Conservation (phyloP, 2,329 filamentous ascomycete genomes). For the Aspergillus calidoustus region DNA sequence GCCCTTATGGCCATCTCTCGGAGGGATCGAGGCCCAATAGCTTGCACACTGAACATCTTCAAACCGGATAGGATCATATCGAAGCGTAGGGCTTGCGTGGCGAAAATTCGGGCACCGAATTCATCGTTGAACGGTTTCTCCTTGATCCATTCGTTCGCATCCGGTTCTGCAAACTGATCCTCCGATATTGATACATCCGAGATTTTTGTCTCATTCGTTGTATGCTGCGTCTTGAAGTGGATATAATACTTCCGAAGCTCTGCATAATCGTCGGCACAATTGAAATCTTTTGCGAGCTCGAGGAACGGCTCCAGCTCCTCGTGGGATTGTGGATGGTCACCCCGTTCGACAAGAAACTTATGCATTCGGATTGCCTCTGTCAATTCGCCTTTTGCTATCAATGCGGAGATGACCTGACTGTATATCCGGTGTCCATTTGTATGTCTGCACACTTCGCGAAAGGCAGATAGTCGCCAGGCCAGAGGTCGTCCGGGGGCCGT, state of each 20-base stretch:
- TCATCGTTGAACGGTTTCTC: slow-evolving; percentile 65
- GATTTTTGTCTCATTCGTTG: slow-evolving; percentile 18
- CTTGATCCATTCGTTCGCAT: slow-evolving; percentile 18
- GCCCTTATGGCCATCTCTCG: slow-evolving; percentile 76
- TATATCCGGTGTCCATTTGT: slow-evolving; percentile 49
- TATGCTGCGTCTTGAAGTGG: slow-evolving; percentile 21
- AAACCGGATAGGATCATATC: slow-evolving; percentile 74
- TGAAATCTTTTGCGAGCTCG: slow-evolving; percentile 41
- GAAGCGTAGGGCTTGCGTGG: slow-evolving; percentile 73
- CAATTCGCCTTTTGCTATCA: slow-evolving; percentile 44
- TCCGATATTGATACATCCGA: background rate
- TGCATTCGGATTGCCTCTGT: slow-evolving; percentile 53
- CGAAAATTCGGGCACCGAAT: slow-evolving; percentile 80
- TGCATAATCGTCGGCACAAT: slow-evolving; percentile 30
- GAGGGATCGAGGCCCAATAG: slow-evolving; percentile 75
- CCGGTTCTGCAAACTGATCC: background rate
- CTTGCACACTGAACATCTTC: slow-evolving; percentile 69
- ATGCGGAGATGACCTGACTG: slow-evolving; percentile 43
- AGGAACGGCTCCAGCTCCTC: slow-evolving; percentile 48
- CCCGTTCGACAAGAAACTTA: slow-evolving; percentile 44
- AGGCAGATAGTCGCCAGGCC: slow-evolving; percentile 35
- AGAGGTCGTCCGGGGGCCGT: slow-evolving; percentile 18
- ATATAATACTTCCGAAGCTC: slow-evolving; percentile 28
- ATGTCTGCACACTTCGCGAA: slow-evolving; percentile 49
- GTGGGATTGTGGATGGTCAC: slow-evolving; percentile 48